Conservation (phyloP, 2,329 filamentous ascomycete genomes). For the Westerdykella aurantiaca region DNA sequence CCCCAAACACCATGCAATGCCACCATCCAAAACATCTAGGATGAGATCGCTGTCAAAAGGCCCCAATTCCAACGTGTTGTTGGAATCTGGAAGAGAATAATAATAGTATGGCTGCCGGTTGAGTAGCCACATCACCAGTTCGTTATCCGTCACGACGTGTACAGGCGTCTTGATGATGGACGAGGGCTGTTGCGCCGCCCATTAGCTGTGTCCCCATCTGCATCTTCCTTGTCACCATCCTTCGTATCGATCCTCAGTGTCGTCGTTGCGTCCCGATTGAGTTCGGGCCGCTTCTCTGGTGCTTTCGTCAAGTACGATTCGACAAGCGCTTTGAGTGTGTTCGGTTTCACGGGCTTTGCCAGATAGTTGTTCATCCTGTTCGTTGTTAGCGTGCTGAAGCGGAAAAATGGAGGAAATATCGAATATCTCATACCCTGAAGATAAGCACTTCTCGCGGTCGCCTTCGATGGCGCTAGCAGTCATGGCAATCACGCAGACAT, state of each 20-base stretch:
- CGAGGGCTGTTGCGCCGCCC: not conserved
- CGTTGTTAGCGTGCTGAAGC: not conserved
- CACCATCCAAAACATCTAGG: too few species aligned
- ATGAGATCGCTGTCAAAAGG: too few species aligned
- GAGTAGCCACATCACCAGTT: too few species aligned
- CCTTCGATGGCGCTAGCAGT: conserved; percentile 92
- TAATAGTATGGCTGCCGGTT: too few species aligned
- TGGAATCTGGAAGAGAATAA: too few species aligned
- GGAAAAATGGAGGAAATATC: not conserved
- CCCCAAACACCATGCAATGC: too few species aligned
- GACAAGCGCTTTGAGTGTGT: conserved; percentile 79
- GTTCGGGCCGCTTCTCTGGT: conserved; percentile 29
- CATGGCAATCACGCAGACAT: conserved; percentile 94
- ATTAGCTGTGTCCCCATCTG: not conserved
- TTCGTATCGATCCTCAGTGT: conserved; percentile 35
- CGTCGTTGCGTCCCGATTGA: conserved; percentile 43
- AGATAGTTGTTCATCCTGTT: conserved; percentile 85
- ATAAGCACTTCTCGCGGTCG: conserved; percentile 90
- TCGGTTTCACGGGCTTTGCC: conserved; percentile 81
- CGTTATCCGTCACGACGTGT: not conserved
- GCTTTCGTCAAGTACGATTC: conserved; percentile 57
- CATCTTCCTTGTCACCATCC: conserved; percentile 10
- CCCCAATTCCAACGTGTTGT: too few species aligned
- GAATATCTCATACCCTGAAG: conserved; percentile 56
- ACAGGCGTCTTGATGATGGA: conserved; percentile 1